Base-by-base conservation (phyloP, 2,329 filamentous ascomycete genomes). In the Colletotrichum echinochloae region DNA sequence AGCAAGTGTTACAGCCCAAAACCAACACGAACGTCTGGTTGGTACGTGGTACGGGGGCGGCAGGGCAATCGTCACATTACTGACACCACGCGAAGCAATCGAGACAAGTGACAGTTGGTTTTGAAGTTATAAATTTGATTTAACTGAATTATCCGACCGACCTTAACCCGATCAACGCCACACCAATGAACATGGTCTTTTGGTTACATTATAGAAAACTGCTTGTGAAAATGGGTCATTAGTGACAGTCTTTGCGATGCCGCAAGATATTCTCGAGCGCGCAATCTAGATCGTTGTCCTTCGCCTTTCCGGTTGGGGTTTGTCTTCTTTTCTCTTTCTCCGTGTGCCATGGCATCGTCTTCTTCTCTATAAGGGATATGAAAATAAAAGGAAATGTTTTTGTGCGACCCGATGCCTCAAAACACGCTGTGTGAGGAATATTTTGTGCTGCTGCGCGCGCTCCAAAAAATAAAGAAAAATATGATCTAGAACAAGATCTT, bases 121-220 rank as follows among this genome's bases (percentile, higher is more conserved):
- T 52, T 30, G 57, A 62, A 62, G 3, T 61, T 52, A 35, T 62
- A 55, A 55, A 55, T 62, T 51, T 52, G 60, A 33, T 60, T 60
- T 33, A 41, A 62, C 44, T 62, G 60, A 62, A 62, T 62, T 62
- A 62, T 52, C 60, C 60, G 60, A 62, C 60, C 60, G 60, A 62
- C 60, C 60, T 39, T 52, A 23, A 52, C 35, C 60, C 48, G 60
- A 62, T 52, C 60, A 62, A 62, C 60, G 60, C 60, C 60, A 41
- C 48, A 41, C 51, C 46, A 52, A 62, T 62, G 44, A 60, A 60
- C 59, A 60, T 60, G 35, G 35, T 54, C 46, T 62, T 62, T 49
- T 52, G 41, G 60, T 41, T 62, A 62, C 48, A 62, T 62, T 62
- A 62, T 41, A 62, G 48, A 62, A 62, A 62, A 52, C 48, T 54